Evolutionary conservation across 2,329 filamentous ascomycete genomes (phyloP).

Genomic region (Emergomyces orientalis): DNA sequence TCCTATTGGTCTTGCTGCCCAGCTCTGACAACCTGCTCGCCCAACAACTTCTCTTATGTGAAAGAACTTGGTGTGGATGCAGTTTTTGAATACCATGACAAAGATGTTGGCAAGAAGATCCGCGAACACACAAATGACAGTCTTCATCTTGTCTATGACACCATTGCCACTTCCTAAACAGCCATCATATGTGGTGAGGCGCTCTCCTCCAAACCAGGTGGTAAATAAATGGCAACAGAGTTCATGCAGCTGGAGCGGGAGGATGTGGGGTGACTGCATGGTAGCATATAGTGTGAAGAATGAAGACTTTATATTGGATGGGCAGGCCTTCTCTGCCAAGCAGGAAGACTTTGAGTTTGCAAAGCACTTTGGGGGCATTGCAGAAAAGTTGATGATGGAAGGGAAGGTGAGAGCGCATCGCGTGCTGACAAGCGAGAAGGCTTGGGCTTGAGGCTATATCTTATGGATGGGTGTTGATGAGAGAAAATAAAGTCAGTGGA

Average conservation of each 20-base stretch:
- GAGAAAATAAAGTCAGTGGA: slow-evolving; percentile 15
- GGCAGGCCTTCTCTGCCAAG: slow-evolving; percentile 25
- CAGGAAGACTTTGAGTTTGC: slow-evolving; percentile 36
- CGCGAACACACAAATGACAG: slow-evolving; percentile 26
- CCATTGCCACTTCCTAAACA: slow-evolving; percentile 23
- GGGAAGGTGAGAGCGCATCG: slow-evolving; percentile 39
- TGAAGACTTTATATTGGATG: slow-evolving; percentile 25
- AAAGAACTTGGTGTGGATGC: slow-evolving; percentile 27
- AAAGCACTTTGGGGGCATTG: slow-evolving; percentile 34
- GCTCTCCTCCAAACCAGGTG: slow-evolving; percentile 24
- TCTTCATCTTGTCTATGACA: slow-evolving; percentile 31
- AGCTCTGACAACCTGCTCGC: slow-evolving; percentile 31
- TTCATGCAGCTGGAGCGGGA: slow-evolving; percentile 20
- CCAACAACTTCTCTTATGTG: slow-evolving; percentile 29
- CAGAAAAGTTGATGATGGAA: slow-evolving; percentile 33
- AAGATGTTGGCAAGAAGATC: slow-evolving; percentile 22
- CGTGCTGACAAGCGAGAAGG: slow-evolving; percentile 29
- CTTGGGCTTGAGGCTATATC: slow-evolving; percentile 31
- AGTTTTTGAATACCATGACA: slow-evolving; percentile 30
- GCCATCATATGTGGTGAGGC: slow-evolving; percentile 27
- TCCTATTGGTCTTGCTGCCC: too few relatives aligned
- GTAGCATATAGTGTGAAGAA: slow-evolving; percentile 28
- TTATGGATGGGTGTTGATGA: slow-evolving; percentile 15
- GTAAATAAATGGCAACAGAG: slow-evolving; percentile 25
- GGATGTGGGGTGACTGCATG: slow-evolving; percentile 26